Evolutionary conservation across 371 early-diverging fungal genomes (phyloP), one percentile per base, ranked within the genome.

Genomic region (Apophysomyces trapeziformis): DNA sequence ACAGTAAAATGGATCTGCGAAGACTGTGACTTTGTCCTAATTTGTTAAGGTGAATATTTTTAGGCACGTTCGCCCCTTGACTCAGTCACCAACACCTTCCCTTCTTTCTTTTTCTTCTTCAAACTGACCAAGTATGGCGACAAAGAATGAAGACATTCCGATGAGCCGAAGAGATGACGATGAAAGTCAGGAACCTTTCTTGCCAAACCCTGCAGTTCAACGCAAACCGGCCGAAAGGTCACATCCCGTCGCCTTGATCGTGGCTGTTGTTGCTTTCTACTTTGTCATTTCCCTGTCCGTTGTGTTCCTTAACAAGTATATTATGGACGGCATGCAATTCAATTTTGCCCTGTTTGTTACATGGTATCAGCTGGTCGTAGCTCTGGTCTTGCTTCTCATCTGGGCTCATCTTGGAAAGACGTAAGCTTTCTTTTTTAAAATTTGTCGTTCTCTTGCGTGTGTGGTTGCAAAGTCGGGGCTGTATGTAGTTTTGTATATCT

Each of bases 301-400:
- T 14, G 91, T 91, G 16, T 91, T 90, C 62, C 77, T 91, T 56
- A 91, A 91, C 79, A 91, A 91, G 83, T 85, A 84, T 66, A 90
- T 91, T 65, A 73, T 91, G 63, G 85, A 86, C 57, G 83, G 82
- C 4, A 80, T 87, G 14, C 87, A 89, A 11, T 91, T 91, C 61
- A 84, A 88, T 5, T 91, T 83, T 76, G 89, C 91, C 38, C 79
- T 88, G 32, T 89, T 88, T 57, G 88, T 89, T 39, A 90, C 88
- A 37, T 88, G 89, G 83, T 91, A 79, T 68, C 90, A 91, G 68
- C 73, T 91, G 45, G 70, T 89, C 7, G 89, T 89, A 11, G 91
- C 91, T 2, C 72, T 91, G 39, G 76, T 76, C 12, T 73, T 91
- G 9, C 68, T 89, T 21, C 57, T 91, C 38, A 70, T 85, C 50